A percentile compares a stretch with the other conserved stretches of the same genome.
Evolutionary conservation across 768 basidiomycete species (phyloP).

Genomic region (Heimioporus sp.): DNA sequence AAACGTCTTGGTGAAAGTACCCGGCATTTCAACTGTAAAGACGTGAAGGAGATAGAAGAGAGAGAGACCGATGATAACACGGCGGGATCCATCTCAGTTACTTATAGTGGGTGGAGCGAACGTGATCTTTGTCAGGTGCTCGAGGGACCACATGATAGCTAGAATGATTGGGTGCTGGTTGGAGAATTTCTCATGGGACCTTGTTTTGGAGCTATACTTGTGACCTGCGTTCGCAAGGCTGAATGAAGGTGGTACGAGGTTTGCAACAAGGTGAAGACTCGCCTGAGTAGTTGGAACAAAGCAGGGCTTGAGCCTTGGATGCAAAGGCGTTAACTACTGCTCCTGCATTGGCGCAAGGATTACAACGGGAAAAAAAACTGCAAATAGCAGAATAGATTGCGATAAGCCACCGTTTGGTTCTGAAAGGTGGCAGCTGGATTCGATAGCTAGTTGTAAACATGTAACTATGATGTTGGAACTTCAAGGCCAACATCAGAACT

Average conservation of each 20-base stretch:
- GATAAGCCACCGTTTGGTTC: no score
- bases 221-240: background rate
- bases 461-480: no score
- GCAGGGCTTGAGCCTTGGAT: no score
- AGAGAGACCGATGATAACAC: background rate
- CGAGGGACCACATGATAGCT: background rate
- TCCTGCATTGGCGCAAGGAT: no score
- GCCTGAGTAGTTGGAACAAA: no score
- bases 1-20: conserved; percentile 46
- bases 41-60: background rate
- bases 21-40: conserved; percentile 28
- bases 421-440: no score
- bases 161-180: background rate
- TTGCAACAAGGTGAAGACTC: no score
- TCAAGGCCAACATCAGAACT: no score
- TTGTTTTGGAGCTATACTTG: background rate
- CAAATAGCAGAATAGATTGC: no score
- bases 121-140: background rate
- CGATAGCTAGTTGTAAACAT: no score
- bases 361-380: no score
- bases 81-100: background rate
- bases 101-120: background rate
- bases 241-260: background rate
- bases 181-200: background rate
- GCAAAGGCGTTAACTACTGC: no score